phyloP scores from a whole-genome alignment of 768 basidiomycete genomes.

The Amanita inopinata region DNA sequence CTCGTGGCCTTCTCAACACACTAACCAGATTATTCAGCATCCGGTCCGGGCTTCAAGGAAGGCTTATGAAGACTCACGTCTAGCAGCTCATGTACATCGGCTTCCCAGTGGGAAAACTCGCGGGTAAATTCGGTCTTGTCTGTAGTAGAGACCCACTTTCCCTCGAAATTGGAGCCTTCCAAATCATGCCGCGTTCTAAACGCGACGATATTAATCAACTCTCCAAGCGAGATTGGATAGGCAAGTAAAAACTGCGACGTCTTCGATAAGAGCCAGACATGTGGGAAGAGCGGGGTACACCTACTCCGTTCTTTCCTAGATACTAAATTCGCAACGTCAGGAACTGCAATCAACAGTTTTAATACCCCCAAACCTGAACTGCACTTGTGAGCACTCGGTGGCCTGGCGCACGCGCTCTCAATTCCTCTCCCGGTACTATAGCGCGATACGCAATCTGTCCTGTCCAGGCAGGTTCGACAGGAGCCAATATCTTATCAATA shows the following conservation, averaged over 20 bases:
- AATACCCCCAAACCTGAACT: conserved; percentile 16
- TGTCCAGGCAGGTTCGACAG: conserved; percentile 27
- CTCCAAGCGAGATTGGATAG: conserved; percentile 42
- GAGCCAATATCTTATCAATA: conserved; percentile 1
- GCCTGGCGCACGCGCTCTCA: conserved; percentile 16
- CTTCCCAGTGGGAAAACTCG: conserved; percentile 2
- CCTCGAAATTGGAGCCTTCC: conserved; percentile 5
- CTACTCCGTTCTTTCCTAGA: conserved; percentile 22
- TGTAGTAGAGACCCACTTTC: background rate
- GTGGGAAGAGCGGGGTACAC: background rate
- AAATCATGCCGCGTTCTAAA: conserved; percentile 15
- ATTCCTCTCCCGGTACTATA: conserved; percentile 20
- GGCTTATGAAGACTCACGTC: conserved; percentile 13
- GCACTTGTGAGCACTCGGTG: conserved; percentile 16
- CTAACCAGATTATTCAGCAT: conserved; percentile 10
- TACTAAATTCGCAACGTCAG: conserved; percentile 15
- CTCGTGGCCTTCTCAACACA: conserved; percentile 12
- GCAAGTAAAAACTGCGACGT: conserved; percentile 33
- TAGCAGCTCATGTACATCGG: conserved; percentile 8
- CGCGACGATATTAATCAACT: conserved; percentile 41
- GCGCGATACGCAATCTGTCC: conserved; percentile 29
- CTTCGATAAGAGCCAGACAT: background rate
- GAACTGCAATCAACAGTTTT: background rate
- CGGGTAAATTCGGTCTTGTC: background rate
- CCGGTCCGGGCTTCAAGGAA: background rate